These are phyloP conservation scores for Orbilia ellipsospora DNA, from an alignment of 2,329 filamentous ascomycete genomes.

Conservation along the genomic window DNA sequence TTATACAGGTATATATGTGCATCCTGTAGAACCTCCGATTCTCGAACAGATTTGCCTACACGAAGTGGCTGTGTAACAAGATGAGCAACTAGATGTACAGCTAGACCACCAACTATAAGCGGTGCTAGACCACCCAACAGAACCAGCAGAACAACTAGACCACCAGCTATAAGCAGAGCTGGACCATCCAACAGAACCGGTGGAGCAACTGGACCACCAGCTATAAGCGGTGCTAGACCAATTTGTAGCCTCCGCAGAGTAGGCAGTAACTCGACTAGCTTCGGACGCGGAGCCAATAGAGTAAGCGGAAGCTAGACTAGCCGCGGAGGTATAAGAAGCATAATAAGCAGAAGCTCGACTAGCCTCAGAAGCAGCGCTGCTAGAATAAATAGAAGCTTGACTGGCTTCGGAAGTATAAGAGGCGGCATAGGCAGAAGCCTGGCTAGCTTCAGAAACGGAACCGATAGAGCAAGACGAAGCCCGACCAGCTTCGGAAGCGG, in stretches of 20 bases:
- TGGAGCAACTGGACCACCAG: conserved; percentile 13
- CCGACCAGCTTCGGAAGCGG: no score
- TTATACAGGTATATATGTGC: no score
- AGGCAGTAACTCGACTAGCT: conserved; percentile 10
- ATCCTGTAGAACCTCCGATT: neutral
- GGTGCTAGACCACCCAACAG: conserved; percentile 8
- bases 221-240: conserved; percentile 12
- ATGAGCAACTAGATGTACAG: conserved; percentile 17
- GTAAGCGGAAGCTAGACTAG: conserved; percentile 20
- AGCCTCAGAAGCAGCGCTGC: conserved; percentile 5
- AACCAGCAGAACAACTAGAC: conserved; percentile 6
- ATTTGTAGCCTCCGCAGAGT: conserved; percentile 6
- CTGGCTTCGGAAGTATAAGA: no score
- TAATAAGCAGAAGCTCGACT: conserved; percentile 14
- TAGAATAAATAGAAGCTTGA: conserved; percentile 11
- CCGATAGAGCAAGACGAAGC: no score
- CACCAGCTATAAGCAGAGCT: conserved; percentile 11
- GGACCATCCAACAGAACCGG: conserved; percentile 3
- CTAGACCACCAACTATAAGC: conserved; percentile 16
- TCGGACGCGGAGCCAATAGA: conserved; percentile 13
- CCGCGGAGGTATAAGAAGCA: conserved; percentile 15
- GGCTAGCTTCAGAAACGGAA: no score
- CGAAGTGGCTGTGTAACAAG: conserved; percentile 3
- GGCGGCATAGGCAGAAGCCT: no score
- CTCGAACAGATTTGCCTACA: conserved; percentile 4